phyloP scores from a whole-genome alignment of 331 rosid genomes.

The Quercus phellos region DNA sequence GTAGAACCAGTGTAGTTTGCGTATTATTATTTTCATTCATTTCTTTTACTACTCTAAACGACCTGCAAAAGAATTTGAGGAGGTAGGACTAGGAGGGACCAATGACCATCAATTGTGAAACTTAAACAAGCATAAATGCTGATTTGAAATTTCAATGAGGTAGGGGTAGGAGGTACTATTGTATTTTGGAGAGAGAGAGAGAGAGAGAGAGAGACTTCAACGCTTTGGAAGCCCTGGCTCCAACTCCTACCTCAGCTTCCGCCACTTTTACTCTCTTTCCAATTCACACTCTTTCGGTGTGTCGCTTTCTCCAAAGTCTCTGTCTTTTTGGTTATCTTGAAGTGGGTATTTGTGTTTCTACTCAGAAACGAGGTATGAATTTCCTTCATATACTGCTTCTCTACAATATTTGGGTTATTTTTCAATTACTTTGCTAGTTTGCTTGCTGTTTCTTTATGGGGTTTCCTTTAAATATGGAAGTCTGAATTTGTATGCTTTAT shows the following conservation, averaged over 20 bases:
- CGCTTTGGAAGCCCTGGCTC: conserved; percentile 88
- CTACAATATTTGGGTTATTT: background rate
- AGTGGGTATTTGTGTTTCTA: conserved; percentile 32
- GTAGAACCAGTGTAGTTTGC: no score
- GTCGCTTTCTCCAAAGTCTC: background rate
- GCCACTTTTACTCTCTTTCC: conserved; percentile 74
- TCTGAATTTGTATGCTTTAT: background rate
- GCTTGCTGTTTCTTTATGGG: background rate
- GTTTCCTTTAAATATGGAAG: background rate
- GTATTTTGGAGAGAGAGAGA: no score
- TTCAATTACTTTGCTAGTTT: background rate
- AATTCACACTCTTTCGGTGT: conserved; percentile 76
- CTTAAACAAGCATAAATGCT: no score
- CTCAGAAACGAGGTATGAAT: conserved; percentile 76
- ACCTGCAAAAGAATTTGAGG: no score
- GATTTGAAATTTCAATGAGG: no score
- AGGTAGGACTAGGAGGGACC: no score
- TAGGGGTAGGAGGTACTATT: no score
- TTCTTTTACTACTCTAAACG: no score
- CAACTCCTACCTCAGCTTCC: conserved; percentile 71
- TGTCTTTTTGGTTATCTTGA: background rate
- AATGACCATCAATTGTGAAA: no score
- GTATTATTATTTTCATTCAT: no score
- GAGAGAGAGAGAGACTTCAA: conserved; percentile 54
- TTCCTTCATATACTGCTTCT: background rate